Evolutionary conservation across 805 yeast species (phyloP), one percentile per base, ranked within the genome.

Genomic region (Metschnikowia kunwiensis): DNA sequence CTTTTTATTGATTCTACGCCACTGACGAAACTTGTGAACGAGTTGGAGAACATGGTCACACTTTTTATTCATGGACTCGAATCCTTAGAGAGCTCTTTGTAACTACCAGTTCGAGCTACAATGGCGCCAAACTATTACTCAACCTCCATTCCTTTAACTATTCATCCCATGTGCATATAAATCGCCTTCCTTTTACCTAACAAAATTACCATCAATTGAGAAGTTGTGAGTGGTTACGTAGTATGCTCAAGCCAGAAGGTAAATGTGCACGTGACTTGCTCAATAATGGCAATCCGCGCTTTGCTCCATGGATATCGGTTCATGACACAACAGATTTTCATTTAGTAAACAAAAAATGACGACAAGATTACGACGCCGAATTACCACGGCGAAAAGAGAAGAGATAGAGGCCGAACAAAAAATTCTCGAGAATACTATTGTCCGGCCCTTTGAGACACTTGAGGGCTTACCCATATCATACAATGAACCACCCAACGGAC

Each of bases 391-490:
- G 6, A 60, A 54, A 38, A 36, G 70, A 27, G 70, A 68, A 42
- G 64, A 67, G 43, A 66, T 68, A 14, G 71, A 66, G 35, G 56
- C 58, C 43, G 69, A 68, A 38, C 72, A 68, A 46, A 57, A 59
- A 35, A 51, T 55, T 19, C 41, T 68, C 6, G 59, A 67, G 13
- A 52, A 51, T 20, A 49, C 60, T 5, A 66, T 67, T 44, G 65
- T 66, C 23, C 55, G 81, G 37, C 93, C 94, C 1, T 86, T 82
- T 54, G 80, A 78, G 43, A 73, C 77, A 5, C 61, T 80, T 2
- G 76, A 79, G 19, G 79, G 75, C 2, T 57, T 86, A 1, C 96
- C 96, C 0, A 72, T 86, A 8, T 78, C 91, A 0, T 60, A 58
- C 30, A 75, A 72, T 14, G 60, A 63, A 14, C 94, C 96, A 1